Evolutionary conservation across 768 basidiomycete genomes (phyloP).

Genomic region (Psilocybe cyanescens): DNA sequence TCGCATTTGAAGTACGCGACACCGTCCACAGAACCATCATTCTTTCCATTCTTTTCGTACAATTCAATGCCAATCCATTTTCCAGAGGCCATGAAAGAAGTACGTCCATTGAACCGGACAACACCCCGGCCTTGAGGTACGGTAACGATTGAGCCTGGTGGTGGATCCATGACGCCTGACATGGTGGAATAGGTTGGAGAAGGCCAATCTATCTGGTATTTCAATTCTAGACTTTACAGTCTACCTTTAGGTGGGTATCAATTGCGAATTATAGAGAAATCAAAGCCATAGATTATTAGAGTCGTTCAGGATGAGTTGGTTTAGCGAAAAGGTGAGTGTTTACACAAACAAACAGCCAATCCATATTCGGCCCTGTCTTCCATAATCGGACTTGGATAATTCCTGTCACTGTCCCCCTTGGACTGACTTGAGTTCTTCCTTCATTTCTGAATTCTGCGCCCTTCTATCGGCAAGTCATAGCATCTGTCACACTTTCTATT

Average conservation of each 20-base stretch:
- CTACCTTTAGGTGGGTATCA: neutral
- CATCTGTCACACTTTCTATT: neutral
- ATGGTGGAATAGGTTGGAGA: neutral
- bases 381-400: neutral
- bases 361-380: neutral
- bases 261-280: neutral
- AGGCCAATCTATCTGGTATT: neutral
- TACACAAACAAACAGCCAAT: neutral
- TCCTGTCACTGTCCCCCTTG: conserved; percentile 2
- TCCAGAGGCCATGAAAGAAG: conserved; percentile 76
- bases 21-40: conserved; percentile 88
- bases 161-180: conserved; percentile 27
- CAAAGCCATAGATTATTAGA: conserved; percentile 1
- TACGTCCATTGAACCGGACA: conserved; percentile 84
- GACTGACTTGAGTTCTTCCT: neutral
- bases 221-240: neutral
- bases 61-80: conserved; percentile 97
- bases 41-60: conserved; percentile 85
- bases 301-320: neutral
- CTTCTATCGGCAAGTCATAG: neutral
- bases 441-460: neutral
- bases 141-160: conserved; percentile 76
- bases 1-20: conserved; percentile 82
- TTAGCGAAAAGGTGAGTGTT: neutral
- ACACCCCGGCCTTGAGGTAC: conserved; percentile 80